Base-by-base conservation (phyloP, 768 basidiomycete genomes). In the Boletus coccyginus region DNA sequence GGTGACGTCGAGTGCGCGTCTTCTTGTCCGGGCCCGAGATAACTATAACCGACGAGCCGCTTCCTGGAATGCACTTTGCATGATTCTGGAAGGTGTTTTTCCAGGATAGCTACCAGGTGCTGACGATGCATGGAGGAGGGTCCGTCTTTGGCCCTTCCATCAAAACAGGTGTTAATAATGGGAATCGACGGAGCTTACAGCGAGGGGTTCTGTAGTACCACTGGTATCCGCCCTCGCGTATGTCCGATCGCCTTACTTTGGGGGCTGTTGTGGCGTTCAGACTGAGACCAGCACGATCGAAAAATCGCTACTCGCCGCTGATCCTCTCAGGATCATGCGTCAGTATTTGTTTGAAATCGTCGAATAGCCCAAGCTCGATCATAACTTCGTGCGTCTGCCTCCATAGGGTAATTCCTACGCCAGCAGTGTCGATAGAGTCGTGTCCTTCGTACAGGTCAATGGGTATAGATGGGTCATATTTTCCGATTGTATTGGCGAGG, bases 401-500 rank as follows among this genome's bases (percentile, higher is more conserved):
- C 81, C 79, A 80, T 7, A 81, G 69, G 66, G 76, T 43, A 69
- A 80, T 43, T 65, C 81, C 77, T 7, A 74, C 75, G 7, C 78
- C 79, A 13, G 71, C 60, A 10, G 72, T 71, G 10, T 73, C 71
- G 29, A 79, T 70, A 27, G 73, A 71, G 2, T 73, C 60, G 21
- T 72, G 76, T 4, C 77, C 73, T 67, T 83, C 82, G 56, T 82
- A 83, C 5, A 82, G 56, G 53, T 77, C 69, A 13, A 78, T 69
- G 53, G 74, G 67, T 19, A 79, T 62, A 1, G 56, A 55, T 17
- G 59, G 49, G 61, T 74, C 58, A 51, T 69, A 70, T 50, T 66
- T 64, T 38, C 68, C 71, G n/a, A 78, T 68, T 10, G 73, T 68
- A 19, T 69, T 68, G 0, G 79, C 76, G 16, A 82, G 73, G 0